These are phyloP conservation scores for Beauveria caledonica DNA, from an alignment of 2,329 filamentous ascomycete genomes.

Conservation along the genomic window DNA sequence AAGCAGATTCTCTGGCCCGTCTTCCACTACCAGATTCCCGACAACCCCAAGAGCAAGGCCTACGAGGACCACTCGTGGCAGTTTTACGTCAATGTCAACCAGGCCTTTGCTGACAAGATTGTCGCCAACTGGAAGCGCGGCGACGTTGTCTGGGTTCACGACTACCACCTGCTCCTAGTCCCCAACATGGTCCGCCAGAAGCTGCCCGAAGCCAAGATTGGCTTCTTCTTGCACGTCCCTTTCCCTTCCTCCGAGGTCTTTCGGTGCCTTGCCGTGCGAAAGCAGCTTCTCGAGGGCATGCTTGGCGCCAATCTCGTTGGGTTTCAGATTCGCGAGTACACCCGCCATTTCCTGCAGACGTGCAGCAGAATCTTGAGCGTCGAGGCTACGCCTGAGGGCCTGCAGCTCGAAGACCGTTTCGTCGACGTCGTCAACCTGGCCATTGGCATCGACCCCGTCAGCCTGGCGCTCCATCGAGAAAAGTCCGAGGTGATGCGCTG, in stretches of 20 bases:
- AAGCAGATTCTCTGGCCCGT: conserved; percentile 97
- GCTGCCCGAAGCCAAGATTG: conserved; percentile 87
- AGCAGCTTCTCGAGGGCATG: conserved; percentile 83
- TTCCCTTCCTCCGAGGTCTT: conserved; percentile 97
- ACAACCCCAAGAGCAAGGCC: conserved; percentile 96
- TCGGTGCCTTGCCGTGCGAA: conserved; percentile 78
- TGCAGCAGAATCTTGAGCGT: conserved; percentile 87
- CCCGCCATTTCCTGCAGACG: conserved; percentile 88
- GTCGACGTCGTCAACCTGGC: conserved; percentile 79
- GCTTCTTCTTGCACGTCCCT: conserved; percentile 90
- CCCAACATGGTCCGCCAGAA: conserved; percentile 84
- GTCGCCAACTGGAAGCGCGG: conserved; percentile 88
- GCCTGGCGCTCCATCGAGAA: conserved; percentile 61
- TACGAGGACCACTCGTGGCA: conserved; percentile 97
- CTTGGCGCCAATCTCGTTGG: conserved; percentile 86
- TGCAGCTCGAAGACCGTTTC: conserved; percentile 88
- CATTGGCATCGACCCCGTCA: conserved; percentile 84
- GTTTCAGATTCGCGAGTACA: conserved; percentile 91
- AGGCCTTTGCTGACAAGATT: conserved; percentile 86
- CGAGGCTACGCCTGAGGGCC: conserved; percentile 78
- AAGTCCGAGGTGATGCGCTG: conserved; percentile 68
- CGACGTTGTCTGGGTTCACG: conserved; percentile 90
- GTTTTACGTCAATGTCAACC: conserved; percentile 87
- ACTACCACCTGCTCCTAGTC: conserved; percentile 87
- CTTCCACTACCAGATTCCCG: conserved; percentile 96